Percentiles rank a stretch among this genome's conserved stretches.
phyloP scores from a whole-genome alignment of 225 moss, liverwort and hornwort species.

The Takakia lepidozioides region DNA sequence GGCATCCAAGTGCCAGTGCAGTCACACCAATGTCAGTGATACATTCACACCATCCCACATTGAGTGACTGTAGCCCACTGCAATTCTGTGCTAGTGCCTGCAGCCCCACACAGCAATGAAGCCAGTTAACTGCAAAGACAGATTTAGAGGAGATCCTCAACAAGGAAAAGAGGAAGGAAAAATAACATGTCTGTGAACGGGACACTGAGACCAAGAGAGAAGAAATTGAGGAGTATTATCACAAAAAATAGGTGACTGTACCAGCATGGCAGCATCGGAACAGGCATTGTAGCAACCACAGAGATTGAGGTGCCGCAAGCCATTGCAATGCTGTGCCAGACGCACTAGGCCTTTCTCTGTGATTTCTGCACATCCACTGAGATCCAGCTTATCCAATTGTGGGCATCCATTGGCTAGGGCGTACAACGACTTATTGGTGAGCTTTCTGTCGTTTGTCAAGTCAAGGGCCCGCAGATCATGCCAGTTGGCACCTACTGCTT shows the following conservation, averaged over 20 bases:
- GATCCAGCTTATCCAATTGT: conserved; percentile 71
- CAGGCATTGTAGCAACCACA: conserved; percentile 89
- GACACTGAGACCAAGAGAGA: no score
- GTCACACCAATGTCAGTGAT: conserved; percentile 85
- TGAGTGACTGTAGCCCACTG: conserved; percentile 65
- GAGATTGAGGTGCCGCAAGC: conserved; percentile 74
- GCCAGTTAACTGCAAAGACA: neutral
- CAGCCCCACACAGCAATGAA: conserved; percentile 5
- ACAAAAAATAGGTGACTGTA: no score
- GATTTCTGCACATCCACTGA: conserved; percentile 83
- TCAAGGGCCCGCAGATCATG: conserved; percentile 73
- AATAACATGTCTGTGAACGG: no score
- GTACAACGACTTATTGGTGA: conserved; percentile 63
- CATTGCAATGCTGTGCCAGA: conserved; percentile 72
- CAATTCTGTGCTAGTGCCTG: conserved; percentile 91
- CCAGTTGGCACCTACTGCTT: conserved; percentile 62
- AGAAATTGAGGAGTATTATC: no score
- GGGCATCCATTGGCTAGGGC: conserved; percentile 75
- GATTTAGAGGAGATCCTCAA: no score
- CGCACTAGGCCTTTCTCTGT: conserved; percentile 77
- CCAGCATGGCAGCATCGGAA: conserved; percentile 74
- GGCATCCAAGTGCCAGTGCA: conserved; percentile 74
- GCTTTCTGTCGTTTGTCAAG: conserved; percentile 60
- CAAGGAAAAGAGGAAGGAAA: no score
- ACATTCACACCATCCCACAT: conserved; percentile 90